Base-by-base conservation (phyloP, 768 basidiomycete species). In the Rhizopogon vinicolor region DNA sequence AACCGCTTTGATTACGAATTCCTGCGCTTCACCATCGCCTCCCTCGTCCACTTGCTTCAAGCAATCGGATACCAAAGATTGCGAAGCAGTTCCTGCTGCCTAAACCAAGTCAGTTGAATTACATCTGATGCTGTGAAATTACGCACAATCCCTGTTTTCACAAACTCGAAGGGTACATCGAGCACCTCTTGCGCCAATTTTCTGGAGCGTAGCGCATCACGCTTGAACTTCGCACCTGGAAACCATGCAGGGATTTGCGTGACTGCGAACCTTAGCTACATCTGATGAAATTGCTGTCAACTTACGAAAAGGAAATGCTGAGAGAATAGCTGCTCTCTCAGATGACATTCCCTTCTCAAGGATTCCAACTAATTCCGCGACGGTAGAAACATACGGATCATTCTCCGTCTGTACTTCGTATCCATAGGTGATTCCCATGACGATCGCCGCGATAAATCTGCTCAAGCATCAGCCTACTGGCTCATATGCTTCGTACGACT, bases 11-110 rank as follows among this genome's bases (percentile, higher is more conserved):
- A 66, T 61, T 14, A 44, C 45, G 43, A 60, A 63, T 25, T 68
- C 64, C 22, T 60, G 55, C 12, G 29, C 41, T 37, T 14, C 51
- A 8, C 41, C 58, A 39, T 57, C 14, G 14, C 14, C 19, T 9
- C 13, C 13, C 55, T 54, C 18, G 35, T 3, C 6, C 7, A 14
- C 57, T 8, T 53, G 57, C 9, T 35, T 33, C 44, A 65, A 50
- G 25, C 57, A 40, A n/a, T 65, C 60, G 4, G 62, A 60, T 3
- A 62, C 68, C 48, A 64, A 60, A 14, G 65, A 67, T 10, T 60
- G 44, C 14, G 62, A 64, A 19, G 63, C 60, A 9, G 55, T 60
- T 6, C 53, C 55, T 16, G 62, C 63, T 19, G 54, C 55, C 67
- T 70, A 22, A 14, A 18, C 1, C n/a, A 41, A 31, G 12, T 41